Evolutionary conservation across 495 filamentous ascomycete genomes (phyloP), one percentile per base, ranked within the genome.

Genomic region (Penicillium turbatum): DNA sequence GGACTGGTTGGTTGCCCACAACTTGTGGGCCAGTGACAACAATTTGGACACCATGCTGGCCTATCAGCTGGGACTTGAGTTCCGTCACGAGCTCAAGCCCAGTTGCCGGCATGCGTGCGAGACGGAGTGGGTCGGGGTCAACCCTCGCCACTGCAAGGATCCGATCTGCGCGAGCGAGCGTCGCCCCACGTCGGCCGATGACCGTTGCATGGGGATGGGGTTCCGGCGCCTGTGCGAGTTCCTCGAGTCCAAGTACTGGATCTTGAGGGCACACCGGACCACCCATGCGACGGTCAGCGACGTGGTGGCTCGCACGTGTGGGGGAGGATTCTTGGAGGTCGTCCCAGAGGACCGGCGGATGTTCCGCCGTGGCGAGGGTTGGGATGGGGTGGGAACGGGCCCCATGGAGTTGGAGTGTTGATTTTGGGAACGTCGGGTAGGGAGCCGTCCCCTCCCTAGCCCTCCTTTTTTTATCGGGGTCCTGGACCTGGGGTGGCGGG

Each of bases 201-300:
- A 44, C 13, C 21, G 48, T 5, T 11, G 17, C n/a, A 12, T 52
- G 41, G 3, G 43, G 48, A 8, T 32, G 17, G 49, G 63, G 45
- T 24, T 63, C 40, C 12, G 47, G 12, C 48, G 57, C 29, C 13
- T 59, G 4, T 58, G 69, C 21, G 56, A 65, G 6, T 17, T 38
- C 4, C 45, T 71, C 27, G 76, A 79, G 53, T 41, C 44, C 8
- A 56, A 37, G 15, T 64, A 68, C 21, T 73, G 74, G 76, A 57
- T 78, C 12, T 61, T 79, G 16, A 64, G 76, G 1, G 71, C 69
- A 6, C 60, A 64, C 48, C 61, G 70, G 9, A 62, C 60, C 44
- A 75, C 72, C 6, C 76, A 77, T 51, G 70, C 75, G 1, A 48
- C 19, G 2, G 60, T 66, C 13, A 38, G 40, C 4, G 39, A 49